Percentiles rank a stretch among this genome's conserved stretches.
These are phyloP conservation scores for Agrocybe pediades DNA, from an alignment of 768 basidiomycete genomes.

Conservation along the genomic window DNA sequence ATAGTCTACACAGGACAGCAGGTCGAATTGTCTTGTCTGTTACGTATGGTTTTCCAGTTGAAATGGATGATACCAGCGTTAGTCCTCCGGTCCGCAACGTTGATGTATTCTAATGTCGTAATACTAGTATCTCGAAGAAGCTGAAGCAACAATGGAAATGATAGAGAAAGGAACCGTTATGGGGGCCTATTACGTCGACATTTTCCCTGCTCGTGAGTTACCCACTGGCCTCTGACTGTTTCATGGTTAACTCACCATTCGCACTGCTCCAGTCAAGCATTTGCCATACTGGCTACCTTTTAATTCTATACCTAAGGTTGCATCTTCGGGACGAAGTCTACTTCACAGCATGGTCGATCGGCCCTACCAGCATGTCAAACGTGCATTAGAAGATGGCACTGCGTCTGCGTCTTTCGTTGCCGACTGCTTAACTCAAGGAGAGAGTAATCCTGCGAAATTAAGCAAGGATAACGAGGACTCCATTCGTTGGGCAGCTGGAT, in stretches of 20 bases:
- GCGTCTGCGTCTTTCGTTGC: neutral
- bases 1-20: neutral
- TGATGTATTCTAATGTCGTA: neutral
- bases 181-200: constrained; percentile 3
- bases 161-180: neutral
- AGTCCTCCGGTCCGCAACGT: neutral
- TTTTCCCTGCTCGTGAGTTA: constrained; percentile 5
- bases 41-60: constrained; percentile 2
- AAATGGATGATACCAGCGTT: constrained; percentile 1
- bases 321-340: neutral
- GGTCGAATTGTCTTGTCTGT: constrained; percentile 2
- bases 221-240: too few species aligned
- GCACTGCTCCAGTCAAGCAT: constrained; percentile 6
- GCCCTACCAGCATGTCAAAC: neutral
- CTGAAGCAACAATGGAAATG: neutral
- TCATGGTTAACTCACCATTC: too few species aligned
- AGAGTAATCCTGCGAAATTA: too few species aligned
- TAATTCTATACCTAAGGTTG: neutral
- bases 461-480: neutral
- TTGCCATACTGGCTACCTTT: constrained; percentile 5
- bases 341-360: neutral
- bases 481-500: neutral
- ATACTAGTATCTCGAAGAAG: neutral
- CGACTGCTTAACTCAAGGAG: neutral
- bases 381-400: neutral